Conservation (phyloP, 2,329 filamentous ascomycete species). For the Penicillium sp. region DNA sequence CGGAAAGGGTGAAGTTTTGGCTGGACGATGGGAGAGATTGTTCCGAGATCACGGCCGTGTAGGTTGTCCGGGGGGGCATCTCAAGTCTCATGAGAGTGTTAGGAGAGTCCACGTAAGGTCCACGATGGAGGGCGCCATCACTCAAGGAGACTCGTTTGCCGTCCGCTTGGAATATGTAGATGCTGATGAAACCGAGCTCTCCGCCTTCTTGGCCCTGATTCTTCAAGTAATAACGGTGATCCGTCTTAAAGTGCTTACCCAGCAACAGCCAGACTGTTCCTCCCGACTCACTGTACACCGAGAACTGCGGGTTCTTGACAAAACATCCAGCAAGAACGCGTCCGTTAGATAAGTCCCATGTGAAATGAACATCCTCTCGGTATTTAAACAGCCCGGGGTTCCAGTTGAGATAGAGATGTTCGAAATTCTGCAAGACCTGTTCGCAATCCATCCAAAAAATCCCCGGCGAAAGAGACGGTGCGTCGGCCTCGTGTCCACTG, state of each 20-base stretch:
- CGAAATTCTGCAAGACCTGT: constrained; percentile 85
- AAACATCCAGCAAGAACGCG: constrained; percentile 70
- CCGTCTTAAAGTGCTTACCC: constrained; percentile 78
- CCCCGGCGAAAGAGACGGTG: constrained; percentile 54
- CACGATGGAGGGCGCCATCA: constrained; percentile 68
- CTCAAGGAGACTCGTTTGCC: constrained; percentile 73
- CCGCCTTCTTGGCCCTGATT: constrained; percentile 28
- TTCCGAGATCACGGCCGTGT: constrained; percentile 71
- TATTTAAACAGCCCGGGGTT: constrained; percentile 79
- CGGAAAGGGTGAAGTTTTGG: constrained; percentile 84
- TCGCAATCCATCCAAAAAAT: constrained; percentile 93
- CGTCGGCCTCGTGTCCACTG: constrained; percentile 1
- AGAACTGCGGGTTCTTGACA: constrained; percentile 62
- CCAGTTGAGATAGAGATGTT: constrained; percentile 97
- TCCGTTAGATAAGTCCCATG: constrained; percentile 64
- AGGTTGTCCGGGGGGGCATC: constrained; percentile 50
- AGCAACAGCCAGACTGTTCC: constrained; percentile 80
- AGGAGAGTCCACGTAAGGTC: constrained; percentile 89
- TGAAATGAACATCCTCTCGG: constrained; percentile 86
- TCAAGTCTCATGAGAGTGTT: constrained; percentile 82
- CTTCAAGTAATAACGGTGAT: constrained; percentile 49
- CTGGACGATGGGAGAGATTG: constrained; percentile 69
- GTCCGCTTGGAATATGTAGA: constrained; percentile 72
- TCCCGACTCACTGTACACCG: constrained; percentile 51
- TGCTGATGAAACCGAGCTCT: constrained; percentile 77